Conservation (phyloP, 2,329 filamentous ascomycete genomes). For the Trichoderma brevicompactum region DNA sequence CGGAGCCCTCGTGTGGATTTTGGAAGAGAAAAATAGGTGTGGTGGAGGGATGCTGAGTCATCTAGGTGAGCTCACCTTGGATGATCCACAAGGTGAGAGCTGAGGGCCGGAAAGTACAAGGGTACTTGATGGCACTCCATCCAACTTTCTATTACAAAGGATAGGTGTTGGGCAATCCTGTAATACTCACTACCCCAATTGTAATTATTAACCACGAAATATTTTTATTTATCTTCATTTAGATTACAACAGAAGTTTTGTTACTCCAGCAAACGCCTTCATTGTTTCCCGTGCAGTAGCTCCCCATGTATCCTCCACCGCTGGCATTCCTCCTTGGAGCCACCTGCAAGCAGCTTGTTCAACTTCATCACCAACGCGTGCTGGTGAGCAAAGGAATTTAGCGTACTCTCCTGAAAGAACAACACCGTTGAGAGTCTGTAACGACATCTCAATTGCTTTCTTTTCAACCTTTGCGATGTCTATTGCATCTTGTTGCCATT, state of each 20-base stretch:
- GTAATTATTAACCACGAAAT: too few species aligned
- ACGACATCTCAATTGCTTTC: constrained; percentile 35
- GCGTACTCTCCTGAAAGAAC: constrained; percentile 32
- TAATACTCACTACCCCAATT: background rate
- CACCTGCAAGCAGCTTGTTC: constrained; percentile 43
- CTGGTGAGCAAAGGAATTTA: constrained; percentile 12
- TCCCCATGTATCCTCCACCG: constrained; percentile 41
- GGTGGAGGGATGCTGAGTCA: constrained; percentile 36
- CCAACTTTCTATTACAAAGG: too few species aligned
- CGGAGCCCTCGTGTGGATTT: constrained; percentile 37
- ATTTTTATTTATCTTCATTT: background rate
- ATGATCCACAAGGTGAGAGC: constrained; percentile 1
- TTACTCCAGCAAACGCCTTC: constrained; percentile 35
- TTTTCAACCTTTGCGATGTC: constrained; percentile 38
- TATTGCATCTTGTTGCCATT: constrained; percentile 43
- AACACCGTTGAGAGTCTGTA: constrained; percentile 35
- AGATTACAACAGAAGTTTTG: constrained; percentile 28
- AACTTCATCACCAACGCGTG: constrained; percentile 35
- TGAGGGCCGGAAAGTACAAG: background rate
- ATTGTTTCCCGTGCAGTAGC: constrained; percentile 37
- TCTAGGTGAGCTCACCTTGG: constrained; percentile 22
- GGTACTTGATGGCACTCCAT: background rate
- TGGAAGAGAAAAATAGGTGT: background rate
- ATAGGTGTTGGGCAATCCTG: too few species aligned
- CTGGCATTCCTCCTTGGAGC: constrained; percentile 36